A percentile compares a stretch with the other conserved stretches of the same genome.
Evolutionary conservation across 2,329 filamentous ascomycete species (phyloP).

Genomic region (Diaporthe citriasiana): DNA sequence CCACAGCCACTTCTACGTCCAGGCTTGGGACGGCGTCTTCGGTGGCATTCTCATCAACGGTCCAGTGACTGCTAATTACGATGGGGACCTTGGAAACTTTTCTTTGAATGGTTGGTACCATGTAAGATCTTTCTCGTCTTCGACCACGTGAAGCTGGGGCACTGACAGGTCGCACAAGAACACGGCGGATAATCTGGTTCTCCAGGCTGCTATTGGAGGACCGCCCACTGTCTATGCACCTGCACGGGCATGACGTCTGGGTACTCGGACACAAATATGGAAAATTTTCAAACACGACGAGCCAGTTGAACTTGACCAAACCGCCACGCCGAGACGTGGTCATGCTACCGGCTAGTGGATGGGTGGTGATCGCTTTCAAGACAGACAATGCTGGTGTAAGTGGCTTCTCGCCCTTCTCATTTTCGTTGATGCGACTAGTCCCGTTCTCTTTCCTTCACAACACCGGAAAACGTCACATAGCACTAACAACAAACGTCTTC

Average conservation of each 20-base stretch:
- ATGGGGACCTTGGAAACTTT: slow-evolving; percentile 72
- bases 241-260: neutral
- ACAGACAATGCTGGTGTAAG: slow-evolving; percentile 34
- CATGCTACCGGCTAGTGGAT: slow-evolving; percentile 16
- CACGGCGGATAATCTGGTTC: slow-evolving; percentile 47
- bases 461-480: no score
- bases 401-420: neutral
- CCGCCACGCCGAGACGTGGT: slow-evolving; percentile 15
- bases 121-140: slow-evolving; percentile 1
- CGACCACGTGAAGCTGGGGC: neutral
- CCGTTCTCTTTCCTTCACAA: no score
- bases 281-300: neutral
- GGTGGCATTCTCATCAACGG: slow-evolving; percentile 74
- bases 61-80: slow-evolving; percentile 69
- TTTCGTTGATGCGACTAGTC: no score
- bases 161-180: slow-evolving; percentile 14
- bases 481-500: no score
- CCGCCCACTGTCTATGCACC: slow-evolving; percentile 54
- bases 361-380: slow-evolving; percentile 21
- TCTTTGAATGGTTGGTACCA: slow-evolving; percentile 72
- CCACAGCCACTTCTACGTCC: slow-evolving; percentile 69
- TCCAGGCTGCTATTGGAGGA: slow-evolving; percentile 46
- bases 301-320: neutral
- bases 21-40: slow-evolving; percentile 67
- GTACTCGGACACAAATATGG: neutral